These are phyloP conservation scores for Echites panduratus DNA, from an alignment of 257 asterid species.

Conservation along the genomic window DNA sequence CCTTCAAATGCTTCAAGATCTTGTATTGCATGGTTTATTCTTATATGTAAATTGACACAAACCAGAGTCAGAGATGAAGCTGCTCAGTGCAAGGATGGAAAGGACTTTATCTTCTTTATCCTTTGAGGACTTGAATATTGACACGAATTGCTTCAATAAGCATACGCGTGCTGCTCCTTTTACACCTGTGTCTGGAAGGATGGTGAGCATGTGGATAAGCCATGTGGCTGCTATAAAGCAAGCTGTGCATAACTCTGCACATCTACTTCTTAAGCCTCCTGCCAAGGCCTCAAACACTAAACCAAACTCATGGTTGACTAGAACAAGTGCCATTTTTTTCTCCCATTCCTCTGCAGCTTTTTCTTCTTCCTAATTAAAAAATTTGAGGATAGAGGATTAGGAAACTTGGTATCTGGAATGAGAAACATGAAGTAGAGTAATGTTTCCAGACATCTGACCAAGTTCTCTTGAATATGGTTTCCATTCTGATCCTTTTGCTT, in stretches of 20 bases:
- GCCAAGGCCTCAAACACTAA: conserved; percentile 72
- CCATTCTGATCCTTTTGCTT: conserved; percentile 44
- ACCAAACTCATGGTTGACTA: conserved; percentile 84
- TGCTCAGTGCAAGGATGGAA: conserved; percentile 73
- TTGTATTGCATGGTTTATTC: neutral
- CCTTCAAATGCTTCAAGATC: neutral
- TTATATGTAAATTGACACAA: conserved; percentile 12
- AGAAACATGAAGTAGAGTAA: neutral
- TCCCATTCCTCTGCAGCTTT: conserved; percentile 66
- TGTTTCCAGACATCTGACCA: conserved; percentile 29
- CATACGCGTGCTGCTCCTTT: conserved; percentile 79
- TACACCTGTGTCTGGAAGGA: conserved; percentile 78
- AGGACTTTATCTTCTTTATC: conserved; percentile 57
- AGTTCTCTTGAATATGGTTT: conserved; percentile 30
- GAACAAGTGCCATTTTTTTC: conserved; percentile 52
- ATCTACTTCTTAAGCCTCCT: conserved; percentile 51
- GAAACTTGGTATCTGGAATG: neutral
- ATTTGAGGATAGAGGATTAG: neutral
- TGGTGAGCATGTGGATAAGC: conserved; percentile 65
- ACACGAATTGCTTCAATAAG: conserved; percentile 55
- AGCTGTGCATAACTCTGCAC: conserved; percentile 48
- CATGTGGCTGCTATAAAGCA: conserved; percentile 72
- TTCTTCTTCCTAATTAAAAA: conserved; percentile 54
- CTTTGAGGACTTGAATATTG: conserved; percentile 52
- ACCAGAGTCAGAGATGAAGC: conserved; percentile 68